Evolutionary conservation across 768 basidiomycete genomes (phyloP), one percentile per base, ranked within the genome.

Genomic region (Lentinula edodes): DNA sequence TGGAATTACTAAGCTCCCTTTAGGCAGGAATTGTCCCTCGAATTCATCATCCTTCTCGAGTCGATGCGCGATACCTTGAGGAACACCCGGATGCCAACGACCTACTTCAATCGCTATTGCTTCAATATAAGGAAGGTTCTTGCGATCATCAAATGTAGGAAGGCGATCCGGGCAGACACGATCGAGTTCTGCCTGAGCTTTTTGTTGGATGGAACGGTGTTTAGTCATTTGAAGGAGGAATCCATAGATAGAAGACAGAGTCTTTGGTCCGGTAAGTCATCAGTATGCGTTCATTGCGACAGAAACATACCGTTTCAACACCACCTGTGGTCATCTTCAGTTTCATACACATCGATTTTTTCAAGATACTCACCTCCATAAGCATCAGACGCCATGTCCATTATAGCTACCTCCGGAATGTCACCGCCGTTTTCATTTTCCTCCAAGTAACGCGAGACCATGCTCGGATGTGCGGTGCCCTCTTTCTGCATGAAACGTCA

Each of bases 171-270:
- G 70, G 6, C 70, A 50, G 16, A 69, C 62, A 3, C 53, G 56
- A 62, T 75, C 72, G 5, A 74, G 64, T 62, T 73, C 74, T 53
- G 58, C 68, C 54, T 72, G 75, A 3, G 70, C 72, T 48, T 66
- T 62, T 28, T 18, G 58, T 52, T 73, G 73, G 9, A 63, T 63
- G 2, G 70, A 63, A 0, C 74, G 75, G 52, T 74, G 61, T 13
- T 71, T 62, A 6, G 67, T 64, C 72, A 75, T 71, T n/a, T 69
- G 71, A 2, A 73, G 61, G 15, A 75, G 34, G 58, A 75, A 74
- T 2, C 64, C 56, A 13, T 52, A 52, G n/a, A 66, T 52, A 1
- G 61, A 57, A 6, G 66, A 64, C n/a, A 60, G 7, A 2, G 67
- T 60, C 69, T 66, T 56, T 42, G 36, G 20, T 35, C 20, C 34